phyloP scores from a whole-genome alignment of 2,329 filamentous ascomycete genomes.

The Aspergillus uvarum region DNA sequence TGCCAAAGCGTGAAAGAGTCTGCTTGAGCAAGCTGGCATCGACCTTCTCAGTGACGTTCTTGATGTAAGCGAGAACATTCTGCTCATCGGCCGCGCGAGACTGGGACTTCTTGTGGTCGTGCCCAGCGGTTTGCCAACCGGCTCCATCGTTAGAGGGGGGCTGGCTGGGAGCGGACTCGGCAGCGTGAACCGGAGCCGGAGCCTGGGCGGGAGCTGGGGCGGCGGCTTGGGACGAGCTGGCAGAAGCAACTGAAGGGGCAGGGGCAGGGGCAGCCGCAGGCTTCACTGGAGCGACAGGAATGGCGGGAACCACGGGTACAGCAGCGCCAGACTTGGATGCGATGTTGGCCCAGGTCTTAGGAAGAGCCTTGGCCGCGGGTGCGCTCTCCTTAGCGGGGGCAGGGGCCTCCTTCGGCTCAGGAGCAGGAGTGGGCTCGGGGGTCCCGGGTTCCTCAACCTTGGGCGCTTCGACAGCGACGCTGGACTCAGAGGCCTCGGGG shows the following conservation, averaged over 20 bases:
- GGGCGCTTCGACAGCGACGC: slow-evolving; percentile 43
- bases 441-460: slow-evolving; percentile 65
- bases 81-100: slow-evolving; percentile 71
- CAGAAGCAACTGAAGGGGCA: slow-evolving; percentile 31
- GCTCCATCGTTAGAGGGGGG: slow-evolving; percentile 65
- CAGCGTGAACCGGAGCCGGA: slow-evolving; percentile 42
- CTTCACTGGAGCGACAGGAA: slow-evolving; percentile 36
- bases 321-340: slow-evolving; percentile 49
- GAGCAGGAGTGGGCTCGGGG: slow-evolving; percentile 58
- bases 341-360: slow-evolving; percentile 65
- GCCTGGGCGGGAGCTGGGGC: slow-evolving; percentile 36
- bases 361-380: slow-evolving; percentile 51
- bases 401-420: slow-evolving; percentile 43
- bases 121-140: slow-evolving; percentile 86
- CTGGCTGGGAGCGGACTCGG: slow-evolving; percentile 67
- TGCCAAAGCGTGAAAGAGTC: slow-evolving; percentile 68
- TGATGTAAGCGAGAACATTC: slow-evolving; percentile 82
- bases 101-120: slow-evolving; percentile 78
- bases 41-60: slow-evolving; percentile 90
- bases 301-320: slow-evolving; percentile 37
- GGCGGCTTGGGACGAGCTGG: slow-evolving; percentile 37
- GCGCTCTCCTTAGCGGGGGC: slow-evolving; percentile 55
- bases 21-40: slow-evolving; percentile 69
- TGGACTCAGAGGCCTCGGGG: slow-evolving; percentile 33
- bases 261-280: slow-evolving; percentile 31